Conservation (phyloP, 306 rosid species). For the Pueraria montana region DNA sequence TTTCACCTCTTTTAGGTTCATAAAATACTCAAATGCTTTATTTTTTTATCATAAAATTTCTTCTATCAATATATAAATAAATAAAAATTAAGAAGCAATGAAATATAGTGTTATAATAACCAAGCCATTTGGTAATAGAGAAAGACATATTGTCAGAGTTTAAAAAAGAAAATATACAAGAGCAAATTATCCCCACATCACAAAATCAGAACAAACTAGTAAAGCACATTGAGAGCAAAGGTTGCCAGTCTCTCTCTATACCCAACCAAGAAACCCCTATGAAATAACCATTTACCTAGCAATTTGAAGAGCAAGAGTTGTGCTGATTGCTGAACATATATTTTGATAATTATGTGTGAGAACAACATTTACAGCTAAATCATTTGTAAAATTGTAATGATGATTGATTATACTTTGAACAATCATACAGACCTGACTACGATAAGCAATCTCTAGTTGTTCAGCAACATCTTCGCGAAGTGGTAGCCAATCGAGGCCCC, state of each 20-base stretch:
- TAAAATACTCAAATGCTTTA: too few relatives aligned
- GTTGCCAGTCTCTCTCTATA: neutral
- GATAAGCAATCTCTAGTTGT: constrained; percentile 90
- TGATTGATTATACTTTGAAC: neutral
- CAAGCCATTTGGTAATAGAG: neutral
- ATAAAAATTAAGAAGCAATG: neutral
- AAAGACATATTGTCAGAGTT: constrained; percentile 1
- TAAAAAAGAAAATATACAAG: constrained; percentile 8
- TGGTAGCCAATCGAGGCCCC: constrained; percentile 97
- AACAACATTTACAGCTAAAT: too few relatives aligned
- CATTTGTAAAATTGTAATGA: constrained; percentile 33
- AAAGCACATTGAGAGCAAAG: constrained; percentile 5
- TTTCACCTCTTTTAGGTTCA: constrained; percentile 19
- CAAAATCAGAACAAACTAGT: constrained; percentile 2
- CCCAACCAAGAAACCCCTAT: constrained; percentile 31
- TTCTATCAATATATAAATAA: neutral
- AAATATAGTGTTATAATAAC: neutral
- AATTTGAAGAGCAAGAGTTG: too few relatives aligned
- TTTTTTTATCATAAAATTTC: constrained; percentile 17
- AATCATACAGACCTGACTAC: constrained; percentile 67
- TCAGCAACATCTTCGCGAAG: constrained; percentile 95
- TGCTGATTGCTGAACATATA: too few relatives aligned
- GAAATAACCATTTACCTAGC: too few relatives aligned
- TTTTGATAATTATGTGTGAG: constrained; percentile 20
- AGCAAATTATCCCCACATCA: too few relatives aligned